These are phyloP conservation scores for Brettanomyces custersianus DNA, from an alignment of 805 yeast genomes.

Conservation along the genomic window DNA sequence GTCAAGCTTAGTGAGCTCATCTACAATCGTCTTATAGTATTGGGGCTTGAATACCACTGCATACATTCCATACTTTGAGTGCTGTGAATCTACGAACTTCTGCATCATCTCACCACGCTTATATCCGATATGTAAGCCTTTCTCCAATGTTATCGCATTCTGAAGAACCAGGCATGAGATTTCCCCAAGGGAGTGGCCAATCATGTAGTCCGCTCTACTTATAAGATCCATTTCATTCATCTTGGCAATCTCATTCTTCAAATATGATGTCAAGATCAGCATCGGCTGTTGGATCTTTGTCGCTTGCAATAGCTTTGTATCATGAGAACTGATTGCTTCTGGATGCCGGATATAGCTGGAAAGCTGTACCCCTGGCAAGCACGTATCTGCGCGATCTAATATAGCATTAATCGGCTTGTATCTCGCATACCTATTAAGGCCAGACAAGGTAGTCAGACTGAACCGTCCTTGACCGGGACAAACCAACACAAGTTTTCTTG, in stretches of 20 bases:
- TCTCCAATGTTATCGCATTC: conserved; percentile 15
- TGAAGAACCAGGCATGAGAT: conserved; percentile 22
- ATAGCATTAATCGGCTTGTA: conserved; percentile 7
- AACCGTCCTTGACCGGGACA: conserved; percentile 27
- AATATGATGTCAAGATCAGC: conserved; percentile 18
- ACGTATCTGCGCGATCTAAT: conserved; percentile 13
- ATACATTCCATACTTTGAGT: conserved; percentile 27
- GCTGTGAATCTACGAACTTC: conserved; percentile 9
- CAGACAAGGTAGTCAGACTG: conserved; percentile 7
- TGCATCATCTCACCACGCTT: conserved; percentile 27
- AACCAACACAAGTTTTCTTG: conserved; percentile 6
- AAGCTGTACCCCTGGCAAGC: conserved; percentile 13
- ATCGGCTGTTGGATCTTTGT: conserved; percentile 27
- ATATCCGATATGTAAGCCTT: conserved; percentile 19
- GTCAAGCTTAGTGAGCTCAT: conserved; percentile 9
- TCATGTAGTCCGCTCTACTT: conserved; percentile 12
- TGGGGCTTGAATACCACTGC: conserved; percentile 22
- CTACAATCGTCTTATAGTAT: conserved; percentile 12
- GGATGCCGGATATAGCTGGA: conserved; percentile 13
- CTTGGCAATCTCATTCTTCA: conserved; percentile 13
- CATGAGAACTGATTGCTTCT: neutral
- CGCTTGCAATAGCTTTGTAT: conserved; percentile 9
- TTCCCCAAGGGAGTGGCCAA: conserved; percentile 31
- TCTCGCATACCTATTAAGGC: conserved; percentile 6
- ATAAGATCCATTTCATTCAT: conserved; percentile 14